These are phyloP conservation scores for Hordeum marinum DNA, from an alignment of 176 grass and related monocot species.

Conservation along the genomic window DNA sequence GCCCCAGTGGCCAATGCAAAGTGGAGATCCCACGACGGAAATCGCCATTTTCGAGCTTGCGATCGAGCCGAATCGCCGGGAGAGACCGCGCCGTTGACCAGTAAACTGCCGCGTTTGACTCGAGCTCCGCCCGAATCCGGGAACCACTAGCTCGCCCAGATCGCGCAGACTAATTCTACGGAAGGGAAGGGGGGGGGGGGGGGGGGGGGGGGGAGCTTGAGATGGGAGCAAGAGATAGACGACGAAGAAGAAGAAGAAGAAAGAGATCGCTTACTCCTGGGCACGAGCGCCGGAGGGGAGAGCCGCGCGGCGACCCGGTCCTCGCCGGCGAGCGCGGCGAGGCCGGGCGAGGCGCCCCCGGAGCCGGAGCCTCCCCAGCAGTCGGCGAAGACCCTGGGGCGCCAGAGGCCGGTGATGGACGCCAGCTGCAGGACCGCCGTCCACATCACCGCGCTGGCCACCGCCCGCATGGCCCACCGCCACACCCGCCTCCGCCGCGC, in stretches of 20 bases:
- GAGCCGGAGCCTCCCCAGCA: constrained; percentile 15
- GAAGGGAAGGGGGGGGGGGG: background rate
- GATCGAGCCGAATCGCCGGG: background rate
- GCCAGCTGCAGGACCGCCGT: constrained; percentile 77
- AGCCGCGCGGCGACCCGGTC: constrained; percentile 26
- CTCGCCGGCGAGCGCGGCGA: constrained; percentile 59
- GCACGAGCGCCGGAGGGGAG: constrained; percentile 57
- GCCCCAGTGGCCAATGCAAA: background rate
- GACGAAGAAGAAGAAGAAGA: background rate
- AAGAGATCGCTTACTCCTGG: constrained; percentile 53
- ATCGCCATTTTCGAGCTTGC: constrained; percentile 10
- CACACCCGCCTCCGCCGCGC: constrained; percentile 33
- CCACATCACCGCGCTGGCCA: constrained; percentile 79
- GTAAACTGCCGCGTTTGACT: constrained; percentile 26
- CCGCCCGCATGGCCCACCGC: constrained; percentile 82
- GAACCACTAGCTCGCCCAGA: constrained; percentile 6
- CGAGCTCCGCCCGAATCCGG: background rate
- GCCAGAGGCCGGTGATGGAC: constrained; percentile 60
- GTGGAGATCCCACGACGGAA: background rate
- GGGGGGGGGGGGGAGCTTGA: background rate
- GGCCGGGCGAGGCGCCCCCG: background rate
- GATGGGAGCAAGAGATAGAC: constrained; percentile 15
- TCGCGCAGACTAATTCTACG: background rate
- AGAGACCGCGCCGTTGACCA: constrained; percentile 2
- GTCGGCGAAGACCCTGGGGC: constrained; percentile 47